These are phyloP conservation scores for Hymenoscyphus albidus DNA, from an alignment of 2,329 filamentous ascomycete genomes.

Conservation along the genomic window DNA sequence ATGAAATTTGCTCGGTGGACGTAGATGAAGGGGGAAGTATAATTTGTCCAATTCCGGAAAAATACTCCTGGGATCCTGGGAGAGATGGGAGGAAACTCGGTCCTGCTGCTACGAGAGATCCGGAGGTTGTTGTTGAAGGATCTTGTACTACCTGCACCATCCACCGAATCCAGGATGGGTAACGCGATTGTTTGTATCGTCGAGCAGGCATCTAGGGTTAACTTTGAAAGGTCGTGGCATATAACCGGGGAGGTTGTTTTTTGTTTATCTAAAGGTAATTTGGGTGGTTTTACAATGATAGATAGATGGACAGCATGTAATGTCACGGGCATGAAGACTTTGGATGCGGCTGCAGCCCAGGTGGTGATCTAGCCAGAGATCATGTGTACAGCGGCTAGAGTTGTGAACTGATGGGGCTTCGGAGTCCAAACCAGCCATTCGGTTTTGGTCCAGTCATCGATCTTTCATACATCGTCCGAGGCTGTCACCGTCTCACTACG, in stretches of 20 bases:
- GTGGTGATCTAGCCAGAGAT: constrained; percentile 14
- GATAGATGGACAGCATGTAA: not conserved
- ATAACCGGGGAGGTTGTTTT: not conserved
- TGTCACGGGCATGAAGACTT: not conserved
- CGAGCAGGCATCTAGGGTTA: not conserved
- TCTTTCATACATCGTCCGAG: not conserved
- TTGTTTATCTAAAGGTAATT: not conserved
- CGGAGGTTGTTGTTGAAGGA: not conserved
- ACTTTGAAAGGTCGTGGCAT: not conserved
- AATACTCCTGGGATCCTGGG: no score
- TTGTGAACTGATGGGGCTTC: not conserved
- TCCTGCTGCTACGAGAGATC: not conserved
- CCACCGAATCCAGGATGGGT: not conserved
- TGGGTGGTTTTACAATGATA: constrained; percentile 5
- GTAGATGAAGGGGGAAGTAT: no score
- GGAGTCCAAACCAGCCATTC: constrained; percentile 9
- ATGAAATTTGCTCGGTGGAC: no score
- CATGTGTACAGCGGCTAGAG: constrained; percentile 1
- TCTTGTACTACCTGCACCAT: not conserved
- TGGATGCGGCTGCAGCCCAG: constrained; percentile 10
- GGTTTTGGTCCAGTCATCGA: constrained; percentile 6
- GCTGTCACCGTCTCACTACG: not conserved
- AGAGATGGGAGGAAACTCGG: no score
- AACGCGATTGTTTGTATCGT: not conserved
- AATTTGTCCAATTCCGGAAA: no score